Percentiles rank a stretch among this genome's conserved stretches.
phyloP scores from a whole-genome alignment of 371 early-diverging fungal genomes.

The Mucor piriformis region DNA sequence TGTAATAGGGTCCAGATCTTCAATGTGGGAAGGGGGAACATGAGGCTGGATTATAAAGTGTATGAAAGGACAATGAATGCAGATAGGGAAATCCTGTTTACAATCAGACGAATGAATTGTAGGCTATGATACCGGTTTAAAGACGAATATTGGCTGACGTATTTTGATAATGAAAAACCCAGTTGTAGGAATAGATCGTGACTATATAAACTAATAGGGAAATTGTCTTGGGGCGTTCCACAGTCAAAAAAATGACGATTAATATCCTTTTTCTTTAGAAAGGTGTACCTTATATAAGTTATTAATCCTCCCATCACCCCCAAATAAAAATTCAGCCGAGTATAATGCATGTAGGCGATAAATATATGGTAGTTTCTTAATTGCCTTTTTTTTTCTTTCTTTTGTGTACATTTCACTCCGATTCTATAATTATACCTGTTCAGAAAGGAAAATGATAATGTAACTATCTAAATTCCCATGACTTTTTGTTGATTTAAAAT shows the following conservation, averaged over 20 bases:
- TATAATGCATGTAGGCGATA: not conserved
- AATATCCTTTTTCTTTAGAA: not conserved
- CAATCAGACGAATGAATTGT: too few relatives aligned
- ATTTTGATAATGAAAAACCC: not conserved
- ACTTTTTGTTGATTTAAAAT: not conserved
- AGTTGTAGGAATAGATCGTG: not conserved
- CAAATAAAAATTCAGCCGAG: not conserved
- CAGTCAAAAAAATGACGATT: conserved; percentile 3
- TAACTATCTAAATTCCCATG: not conserved
- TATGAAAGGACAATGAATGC: too few relatives aligned
- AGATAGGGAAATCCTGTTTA: too few relatives aligned
- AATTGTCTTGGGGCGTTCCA: conserved; percentile 9
- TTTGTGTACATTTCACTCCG: not conserved
- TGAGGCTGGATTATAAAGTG: too few relatives aligned
- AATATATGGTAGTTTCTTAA: not conserved
- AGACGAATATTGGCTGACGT: not conserved
- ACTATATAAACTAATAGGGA: not conserved
- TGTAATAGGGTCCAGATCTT: too few relatives aligned
- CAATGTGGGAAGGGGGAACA: too few relatives aligned
- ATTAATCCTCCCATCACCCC: not conserved
- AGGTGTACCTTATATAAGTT: not conserved
- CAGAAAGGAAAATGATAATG: not conserved
- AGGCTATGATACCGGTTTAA: too few relatives aligned
- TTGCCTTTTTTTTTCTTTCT: not conserved
- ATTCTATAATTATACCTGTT: not conserved